phyloP scores from a whole-genome alignment of 2,329 filamentous ascomycete genomes.

The Lasiodiplodia sp. region DNA sequence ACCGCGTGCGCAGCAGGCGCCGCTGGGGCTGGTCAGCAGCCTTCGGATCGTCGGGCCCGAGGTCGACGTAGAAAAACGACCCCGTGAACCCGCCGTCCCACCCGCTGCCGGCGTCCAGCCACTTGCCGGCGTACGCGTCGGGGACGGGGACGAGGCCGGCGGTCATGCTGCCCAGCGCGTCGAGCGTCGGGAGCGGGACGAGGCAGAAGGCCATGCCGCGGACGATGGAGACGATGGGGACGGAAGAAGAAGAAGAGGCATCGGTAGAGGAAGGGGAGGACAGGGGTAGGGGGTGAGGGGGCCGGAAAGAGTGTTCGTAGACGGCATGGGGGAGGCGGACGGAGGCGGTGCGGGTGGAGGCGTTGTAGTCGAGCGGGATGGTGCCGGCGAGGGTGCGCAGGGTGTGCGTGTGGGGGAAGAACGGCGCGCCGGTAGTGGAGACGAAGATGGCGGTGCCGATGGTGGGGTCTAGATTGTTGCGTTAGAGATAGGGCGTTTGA shows the following conservation, averaged over 20 bases:
- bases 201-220: constrained; percentile 77
- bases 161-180: constrained; percentile 61
- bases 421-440: background rate
- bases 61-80: constrained; percentile 67
- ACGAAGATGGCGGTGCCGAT: constrained; percentile 57
- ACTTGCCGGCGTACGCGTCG: constrained; percentile 46
- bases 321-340: constrained; percentile 70
- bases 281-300: constrained; percentile 35
- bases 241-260: constrained; percentile 31
- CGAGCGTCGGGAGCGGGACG: constrained; percentile 66
- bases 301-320: constrained; percentile 60
- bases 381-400: constrained; percentile 13
- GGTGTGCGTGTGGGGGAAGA: background rate
- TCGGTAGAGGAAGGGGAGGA: constrained; percentile 21
- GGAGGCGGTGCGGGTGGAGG: constrained; percentile 1
- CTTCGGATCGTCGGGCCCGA: constrained; percentile 28
- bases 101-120: constrained; percentile 57
- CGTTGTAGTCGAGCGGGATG: background rate
- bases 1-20: constrained; percentile 61
- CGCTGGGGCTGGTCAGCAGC: no score
- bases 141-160: constrained; percentile 49
- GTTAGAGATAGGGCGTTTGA: background rate
- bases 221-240: constrained; percentile 62
- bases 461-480: constrained; percentile 48
- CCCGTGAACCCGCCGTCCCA: constrained; percentile 63